Evolutionary conservation across 371 early-diverging fungal species (phyloP).

Genomic region (Mortierella polycephala): DNA sequence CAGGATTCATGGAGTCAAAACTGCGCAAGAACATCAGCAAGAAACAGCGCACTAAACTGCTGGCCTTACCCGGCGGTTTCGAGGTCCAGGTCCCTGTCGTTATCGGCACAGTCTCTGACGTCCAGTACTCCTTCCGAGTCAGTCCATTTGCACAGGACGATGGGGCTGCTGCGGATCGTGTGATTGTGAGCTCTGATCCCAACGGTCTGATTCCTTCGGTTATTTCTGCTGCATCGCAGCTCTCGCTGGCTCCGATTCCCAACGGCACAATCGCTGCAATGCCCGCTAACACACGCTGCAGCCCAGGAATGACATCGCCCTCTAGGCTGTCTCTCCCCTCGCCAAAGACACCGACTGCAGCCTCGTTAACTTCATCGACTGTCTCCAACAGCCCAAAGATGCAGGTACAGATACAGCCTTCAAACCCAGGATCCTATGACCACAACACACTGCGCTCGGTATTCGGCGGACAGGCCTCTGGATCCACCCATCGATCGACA

Average conservation of each 20-base stretch:
- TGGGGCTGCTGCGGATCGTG: not conserved
- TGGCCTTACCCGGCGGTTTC: conserved; percentile 30
- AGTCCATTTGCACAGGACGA: conserved; percentile 3
- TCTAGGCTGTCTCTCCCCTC: not conserved
- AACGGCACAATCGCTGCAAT: not conserved
- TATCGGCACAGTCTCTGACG: conserved; percentile 28
- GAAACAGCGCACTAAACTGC: conserved; percentile 21
- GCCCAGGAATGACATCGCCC: no score
- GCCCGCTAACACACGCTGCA: not conserved
- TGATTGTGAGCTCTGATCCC: not conserved
- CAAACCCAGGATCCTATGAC: not conserved
- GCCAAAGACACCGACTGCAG: not conserved
- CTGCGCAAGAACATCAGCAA: conserved; percentile 14
- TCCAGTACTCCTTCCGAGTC: not conserved
- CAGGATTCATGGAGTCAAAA: conserved; percentile 26
- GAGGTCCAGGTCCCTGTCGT: conserved; percentile 26
- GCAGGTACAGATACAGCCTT: conserved; percentile 1
- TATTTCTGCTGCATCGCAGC: conserved; percentile 3
- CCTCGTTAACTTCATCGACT: not conserved
- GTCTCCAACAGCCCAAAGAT: not conserved
- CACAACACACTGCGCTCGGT: conserved; percentile 6
- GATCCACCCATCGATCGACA: conserved; percentile 1
- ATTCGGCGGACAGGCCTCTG: conserved; percentile 6
- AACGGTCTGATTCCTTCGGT: conserved; percentile 2
- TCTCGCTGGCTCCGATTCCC: conserved; percentile 4